Base-by-base conservation (phyloP, 148 eudicot species). In the Euryodendron excelsum region DNA sequence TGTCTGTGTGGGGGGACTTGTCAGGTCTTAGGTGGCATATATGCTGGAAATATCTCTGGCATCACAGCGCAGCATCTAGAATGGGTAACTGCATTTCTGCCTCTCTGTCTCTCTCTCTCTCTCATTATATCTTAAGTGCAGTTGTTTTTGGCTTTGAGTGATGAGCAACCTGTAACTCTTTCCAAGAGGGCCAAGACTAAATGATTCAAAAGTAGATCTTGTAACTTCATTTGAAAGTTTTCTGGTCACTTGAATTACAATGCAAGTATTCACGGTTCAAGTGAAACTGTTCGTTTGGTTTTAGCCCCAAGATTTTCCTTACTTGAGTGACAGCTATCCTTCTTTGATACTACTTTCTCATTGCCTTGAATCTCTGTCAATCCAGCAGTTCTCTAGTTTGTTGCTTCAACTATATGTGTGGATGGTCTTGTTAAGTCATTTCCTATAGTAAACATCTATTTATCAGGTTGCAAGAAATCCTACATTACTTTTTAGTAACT, bases 61-160 rank as follows among this genome's bases (percentile, higher is more conserved):
- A 91, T 96, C 78, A 96, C 99, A 33, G 99, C 98, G 20, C 99
- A 93, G 41, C 99, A 96, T 81, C 88, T 96, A 62, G 99, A 96
- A 91, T 93, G 99, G 98, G 99, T 96, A 88, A 82, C 21, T 73
- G 37, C 20, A 15, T 62, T 20, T 13, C 27, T 68, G 0, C 23
- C 65, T 74, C 33, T 15, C 76, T 47, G 4, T 37, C n/a, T 55
- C 36, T 34, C 65, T 58, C 58, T 78, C 63, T 30, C 52, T 48
- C 56, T 66, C 4, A 23, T 7, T 21, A 21, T 36, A 1, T 20
- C 27, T 1, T 1, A 21, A 65, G 44, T 21, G 13, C 31, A 37
- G 25, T 53, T 59, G 25, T 17, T 28, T 39, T 18, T 25, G 39
- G 13, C 44, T 20, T 20, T 73, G 62, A 33, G 55, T 20, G 14